These are phyloP conservation scores for Phaeophleospora eucalypticola DNA, from an alignment of 2,329 filamentous ascomycete genomes.

Conservation along the genomic window DNA sequence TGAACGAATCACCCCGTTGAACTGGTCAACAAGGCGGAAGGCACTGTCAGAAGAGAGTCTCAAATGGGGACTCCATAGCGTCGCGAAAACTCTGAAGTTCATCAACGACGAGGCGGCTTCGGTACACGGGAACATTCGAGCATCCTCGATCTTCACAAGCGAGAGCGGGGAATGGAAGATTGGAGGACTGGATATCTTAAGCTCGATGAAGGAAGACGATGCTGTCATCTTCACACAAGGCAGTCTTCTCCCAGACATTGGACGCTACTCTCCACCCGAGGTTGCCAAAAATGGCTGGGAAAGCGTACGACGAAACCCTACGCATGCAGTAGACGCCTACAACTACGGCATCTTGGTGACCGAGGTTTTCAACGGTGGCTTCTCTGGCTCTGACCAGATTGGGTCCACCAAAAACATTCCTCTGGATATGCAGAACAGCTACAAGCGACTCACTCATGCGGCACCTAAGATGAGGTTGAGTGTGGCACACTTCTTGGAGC, in stretches of 20 bases:
- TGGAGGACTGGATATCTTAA: constrained; percentile 87
- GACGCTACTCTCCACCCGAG: constrained; percentile 81
- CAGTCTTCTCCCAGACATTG: constrained; percentile 78
- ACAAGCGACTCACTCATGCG: constrained; percentile 80
- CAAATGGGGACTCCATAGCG: constrained; percentile 89
- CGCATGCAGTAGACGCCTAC: constrained; percentile 81
- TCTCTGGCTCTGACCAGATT: constrained; percentile 70
- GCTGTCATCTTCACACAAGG: constrained; percentile 90
- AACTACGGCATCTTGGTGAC: constrained; percentile 78
- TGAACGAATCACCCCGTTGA: constrained; percentile 78
- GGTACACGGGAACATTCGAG: constrained; percentile 81
- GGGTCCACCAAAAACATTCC: constrained; percentile 84
- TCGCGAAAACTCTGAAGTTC: constrained; percentile 91
- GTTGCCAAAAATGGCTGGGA: constrained; percentile 87
- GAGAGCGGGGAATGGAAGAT: constrained; percentile 98
- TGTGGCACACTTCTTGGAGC: constrained; percentile 80
- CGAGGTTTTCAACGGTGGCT: constrained; percentile 88
- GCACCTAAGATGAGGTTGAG: constrained; percentile 87
- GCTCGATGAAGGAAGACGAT: constrained; percentile 93
- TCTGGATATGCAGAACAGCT: constrained; percentile 81
- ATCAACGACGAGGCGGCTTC: constrained; percentile 91
- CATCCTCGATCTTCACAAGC: constrained; percentile 84
- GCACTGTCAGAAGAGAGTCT: constrained; percentile 85
- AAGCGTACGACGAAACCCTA: constrained; percentile 74
- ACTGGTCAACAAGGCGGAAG: constrained; percentile 86